Conservation (phyloP, 78 protist species). For the Cavenderia fasciculata region DNA sequence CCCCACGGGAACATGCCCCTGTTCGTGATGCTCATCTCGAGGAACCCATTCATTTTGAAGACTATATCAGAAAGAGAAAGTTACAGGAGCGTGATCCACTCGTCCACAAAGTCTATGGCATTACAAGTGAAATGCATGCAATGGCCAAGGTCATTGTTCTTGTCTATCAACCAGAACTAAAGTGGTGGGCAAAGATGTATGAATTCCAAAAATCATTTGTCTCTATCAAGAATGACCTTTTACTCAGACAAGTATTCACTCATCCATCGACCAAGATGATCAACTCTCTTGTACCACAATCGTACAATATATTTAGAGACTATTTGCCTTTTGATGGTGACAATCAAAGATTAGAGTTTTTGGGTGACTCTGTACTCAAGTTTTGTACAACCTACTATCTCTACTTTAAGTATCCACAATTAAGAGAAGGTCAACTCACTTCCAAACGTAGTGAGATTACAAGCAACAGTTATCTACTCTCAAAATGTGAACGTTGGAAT, state of each 20-base stretch:
- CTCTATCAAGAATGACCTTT: neutral
- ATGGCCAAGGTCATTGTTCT: conserved; percentile 2
- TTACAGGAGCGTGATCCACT: neutral
- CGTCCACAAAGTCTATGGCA: neutral
- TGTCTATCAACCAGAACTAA: neutral
- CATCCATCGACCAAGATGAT: conserved; percentile 28
- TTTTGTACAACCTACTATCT: neutral
- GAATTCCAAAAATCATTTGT: neutral
- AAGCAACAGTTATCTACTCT: conserved; percentile 11
- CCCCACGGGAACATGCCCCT: neutral
- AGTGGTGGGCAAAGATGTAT: neutral
- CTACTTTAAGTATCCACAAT: neutral
- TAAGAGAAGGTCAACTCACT: conserved; percentile 21
- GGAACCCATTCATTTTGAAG: neutral
- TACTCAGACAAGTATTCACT: conserved; percentile 44
- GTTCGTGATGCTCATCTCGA: neutral
- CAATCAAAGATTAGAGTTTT: conserved; percentile 46
- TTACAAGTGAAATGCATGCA: conserved; percentile 7
- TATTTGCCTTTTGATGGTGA: neutral
- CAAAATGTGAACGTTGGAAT: neutral
- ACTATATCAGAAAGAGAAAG: neutral
- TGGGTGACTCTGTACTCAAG: conserved; percentile 65
- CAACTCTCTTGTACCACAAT: neutral
- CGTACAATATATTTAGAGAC: neutral
- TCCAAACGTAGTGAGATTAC: conserved; percentile 5